Evolutionary conservation across 345 rosid genomes (phyloP).

Genomic region (Ailanthus altissimus): DNA sequence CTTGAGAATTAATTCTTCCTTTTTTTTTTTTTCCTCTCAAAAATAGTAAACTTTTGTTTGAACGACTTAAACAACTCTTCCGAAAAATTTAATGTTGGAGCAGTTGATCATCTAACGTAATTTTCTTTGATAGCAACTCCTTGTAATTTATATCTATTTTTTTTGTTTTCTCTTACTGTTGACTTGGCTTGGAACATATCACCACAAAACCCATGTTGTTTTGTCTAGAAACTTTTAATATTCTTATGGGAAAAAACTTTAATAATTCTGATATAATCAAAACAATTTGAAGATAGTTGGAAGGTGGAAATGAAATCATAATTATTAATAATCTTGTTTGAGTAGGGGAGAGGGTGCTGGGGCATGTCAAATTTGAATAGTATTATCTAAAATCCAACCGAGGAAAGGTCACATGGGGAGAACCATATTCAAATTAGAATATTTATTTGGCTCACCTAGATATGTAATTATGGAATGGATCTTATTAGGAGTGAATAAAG

Average conservation of each 20-base stretch:
- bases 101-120: constrained; percentile 3
- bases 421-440: neutral
- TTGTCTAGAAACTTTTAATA: neutral
- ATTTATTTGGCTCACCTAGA: neutral
- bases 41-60: no score
- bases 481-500: no score
- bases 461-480: neutral
- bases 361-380: constrained; percentile 5
- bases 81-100: neutral
- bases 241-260: neutral
- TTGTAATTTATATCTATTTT: neutral
- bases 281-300: neutral
- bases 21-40: neutral
- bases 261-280: neutral
- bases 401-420: neutral
- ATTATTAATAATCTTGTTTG: neutral
- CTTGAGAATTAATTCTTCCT: constrained; percentile 28
- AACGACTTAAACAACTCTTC: neutral
- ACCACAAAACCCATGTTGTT: neutral
- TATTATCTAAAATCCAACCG: neutral
- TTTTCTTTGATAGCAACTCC: constrained; percentile 9
- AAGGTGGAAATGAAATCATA: neutral
- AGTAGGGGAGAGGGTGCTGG: neutral
- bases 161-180: neutral
- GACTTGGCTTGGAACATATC: neutral